Evolutionary conservation across 176 grass and related monocot genomes (phyloP).

Genomic region (Oryza punctata): DNA sequence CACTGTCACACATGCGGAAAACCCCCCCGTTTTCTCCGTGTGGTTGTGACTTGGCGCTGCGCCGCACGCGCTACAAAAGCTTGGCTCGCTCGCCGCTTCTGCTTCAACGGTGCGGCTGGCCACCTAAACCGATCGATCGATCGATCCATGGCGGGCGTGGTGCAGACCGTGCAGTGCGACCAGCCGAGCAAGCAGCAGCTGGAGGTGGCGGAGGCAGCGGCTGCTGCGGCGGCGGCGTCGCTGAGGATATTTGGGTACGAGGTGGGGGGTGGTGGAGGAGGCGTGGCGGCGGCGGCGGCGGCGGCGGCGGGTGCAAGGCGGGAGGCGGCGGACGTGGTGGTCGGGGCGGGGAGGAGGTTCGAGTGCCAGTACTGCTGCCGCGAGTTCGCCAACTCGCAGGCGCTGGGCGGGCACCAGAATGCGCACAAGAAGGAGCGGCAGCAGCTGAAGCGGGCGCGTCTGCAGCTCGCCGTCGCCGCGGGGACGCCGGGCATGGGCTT

Average conservation of each 20-base stretch:
- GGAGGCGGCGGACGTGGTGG: not conserved
- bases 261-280: not conserved
- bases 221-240: not conserved
- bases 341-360: conserved; percentile 37
- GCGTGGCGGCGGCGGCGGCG: not conserved
- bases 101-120: not conserved
- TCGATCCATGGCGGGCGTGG: conserved; percentile 46
- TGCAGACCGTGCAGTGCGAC: conserved; percentile 27
- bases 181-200: not conserved
- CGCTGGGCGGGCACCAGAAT: conserved; percentile 64
- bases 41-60: conserved; percentile 28
- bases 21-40: conserved; percentile 28
- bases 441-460: conserved; percentile 55
- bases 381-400: conserved; percentile 73
- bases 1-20: not conserved
- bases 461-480: conserved; percentile 13
- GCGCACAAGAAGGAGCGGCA: conserved; percentile 76
- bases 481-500: conserved; percentile 17
- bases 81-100: not conserved
- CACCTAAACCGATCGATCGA: not conserved
- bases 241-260: conserved; percentile 35
- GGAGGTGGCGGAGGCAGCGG: not conserved
- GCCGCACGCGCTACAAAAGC: conserved; percentile 12
- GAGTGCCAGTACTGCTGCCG: conserved; percentile 77
- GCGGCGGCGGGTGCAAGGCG: not conserved